Percentiles rank a stretch among this genome's conserved stretches.
These are phyloP conservation scores for Crithidia expoeki DNA, from an alignment of 208 protist genomes.

Conservation along the genomic window DNA sequence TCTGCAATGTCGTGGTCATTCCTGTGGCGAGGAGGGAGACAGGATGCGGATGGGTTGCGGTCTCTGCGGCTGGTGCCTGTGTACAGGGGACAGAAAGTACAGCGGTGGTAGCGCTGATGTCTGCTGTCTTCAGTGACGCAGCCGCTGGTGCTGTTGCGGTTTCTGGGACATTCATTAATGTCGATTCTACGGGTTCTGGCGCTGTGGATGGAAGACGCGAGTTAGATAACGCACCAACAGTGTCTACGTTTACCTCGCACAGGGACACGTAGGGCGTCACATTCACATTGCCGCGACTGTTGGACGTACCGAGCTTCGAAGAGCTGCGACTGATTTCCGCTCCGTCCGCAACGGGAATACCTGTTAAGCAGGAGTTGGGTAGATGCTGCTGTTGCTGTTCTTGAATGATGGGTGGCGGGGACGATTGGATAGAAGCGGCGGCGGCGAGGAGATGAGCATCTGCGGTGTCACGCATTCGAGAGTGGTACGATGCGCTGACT, in stretches of 20 bases:
- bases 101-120: background rate
- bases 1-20: background rate
- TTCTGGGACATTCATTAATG: too few species aligned
- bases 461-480: slow-evolving; percentile 2
- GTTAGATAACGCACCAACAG: background rate
- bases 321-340: slow-evolving; percentile 3
- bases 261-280: background rate
- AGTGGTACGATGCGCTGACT: background rate
- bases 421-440: background rate
- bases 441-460: background rate
- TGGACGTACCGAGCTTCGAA: background rate
- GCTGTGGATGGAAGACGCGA: background rate
- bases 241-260: background rate
- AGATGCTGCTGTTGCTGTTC: background rate
- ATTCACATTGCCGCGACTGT: background rate
- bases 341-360: background rate
- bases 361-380: background rate
- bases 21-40: background rate
- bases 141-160: background rate
- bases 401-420: background rate
- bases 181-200: background rate
- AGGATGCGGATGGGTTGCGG: background rate
- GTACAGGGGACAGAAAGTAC: background rate
- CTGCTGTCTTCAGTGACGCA: background rate
- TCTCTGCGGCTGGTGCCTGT: background rate